phyloP scores from a whole-genome alignment of 2,329 filamentous ascomycete genomes.

The Neonectria neomacrospora region DNA sequence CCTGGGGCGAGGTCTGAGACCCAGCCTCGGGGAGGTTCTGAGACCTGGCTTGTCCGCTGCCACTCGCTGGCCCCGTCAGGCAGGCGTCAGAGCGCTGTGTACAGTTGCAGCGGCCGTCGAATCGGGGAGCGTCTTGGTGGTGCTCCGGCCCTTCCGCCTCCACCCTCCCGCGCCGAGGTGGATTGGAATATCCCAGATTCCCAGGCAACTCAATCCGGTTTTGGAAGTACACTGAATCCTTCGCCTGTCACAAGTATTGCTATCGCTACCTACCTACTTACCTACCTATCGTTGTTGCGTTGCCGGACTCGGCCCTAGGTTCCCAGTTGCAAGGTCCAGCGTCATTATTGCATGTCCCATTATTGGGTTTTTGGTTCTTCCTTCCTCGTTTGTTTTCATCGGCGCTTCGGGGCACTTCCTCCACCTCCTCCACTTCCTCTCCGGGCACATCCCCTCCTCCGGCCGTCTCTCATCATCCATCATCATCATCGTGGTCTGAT shows the following conservation, averaged over 20 bases:
- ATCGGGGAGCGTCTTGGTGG: neutral
- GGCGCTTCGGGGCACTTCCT: neutral
- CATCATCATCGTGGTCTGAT: conserved; percentile 21
- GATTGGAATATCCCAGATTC: conserved; percentile 7
- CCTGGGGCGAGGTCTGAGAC: neutral
- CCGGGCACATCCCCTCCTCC: neutral
- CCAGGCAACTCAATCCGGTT: conserved; percentile 34
- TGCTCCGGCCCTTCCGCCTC: neutral
- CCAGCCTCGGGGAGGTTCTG: neutral
- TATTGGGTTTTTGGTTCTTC: neutral
- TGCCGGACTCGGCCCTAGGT: too few species aligned
- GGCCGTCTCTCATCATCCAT: conserved; percentile 12
- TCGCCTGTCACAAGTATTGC: neutral
- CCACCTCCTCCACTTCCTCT: too few species aligned
- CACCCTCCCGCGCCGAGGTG: conserved; percentile 6
- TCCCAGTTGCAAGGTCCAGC: neutral
- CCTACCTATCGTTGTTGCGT: neutral
- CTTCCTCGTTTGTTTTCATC: neutral
- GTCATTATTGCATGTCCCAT: neutral
- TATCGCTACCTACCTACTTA: neutral
- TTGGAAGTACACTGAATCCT: conserved; percentile 29
- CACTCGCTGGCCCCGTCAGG: neutral
- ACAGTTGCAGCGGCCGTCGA: neutral
- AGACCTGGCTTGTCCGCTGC: neutral
- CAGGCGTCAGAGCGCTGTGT: neutral